These are phyloP conservation scores for Neurospora intermedia DNA, from an alignment of 495 filamentous ascomycete species.

Conservation along the genomic window DNA sequence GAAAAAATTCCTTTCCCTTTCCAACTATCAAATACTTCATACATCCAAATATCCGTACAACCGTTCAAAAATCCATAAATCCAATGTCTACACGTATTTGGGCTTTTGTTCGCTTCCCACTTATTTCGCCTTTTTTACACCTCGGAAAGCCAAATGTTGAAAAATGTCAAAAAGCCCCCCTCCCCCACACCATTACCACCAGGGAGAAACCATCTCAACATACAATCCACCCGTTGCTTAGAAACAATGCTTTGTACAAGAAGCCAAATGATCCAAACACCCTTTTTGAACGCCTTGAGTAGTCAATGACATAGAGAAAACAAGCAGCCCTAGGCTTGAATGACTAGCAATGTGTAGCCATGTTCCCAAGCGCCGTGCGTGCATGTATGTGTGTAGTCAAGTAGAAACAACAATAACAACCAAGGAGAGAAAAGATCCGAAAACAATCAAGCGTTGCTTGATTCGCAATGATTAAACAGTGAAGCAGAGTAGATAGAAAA, in stretches of 20 bases:
- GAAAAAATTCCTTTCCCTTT: neutral
- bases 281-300: neutral
- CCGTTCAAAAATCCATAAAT: neutral
- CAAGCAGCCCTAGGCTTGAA: neutral
- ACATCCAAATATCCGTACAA: neutral
- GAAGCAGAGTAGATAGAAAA: neutral
- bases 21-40: neutral
- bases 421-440: neutral
- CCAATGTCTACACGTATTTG: neutral
- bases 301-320: neutral
- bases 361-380: neutral
- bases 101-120: neutral
- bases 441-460: neutral
- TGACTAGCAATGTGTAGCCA: neutral
- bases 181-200: neutral
- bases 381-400: neutral
- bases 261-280: neutral
- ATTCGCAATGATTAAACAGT: neutral
- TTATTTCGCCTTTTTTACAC: neutral
- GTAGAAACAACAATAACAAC: neutral
- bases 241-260: neutral
- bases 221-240: neutral
- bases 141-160: neutral
- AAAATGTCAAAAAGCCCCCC: neutral
- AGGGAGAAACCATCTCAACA: neutral